Base-by-base conservation (phyloP, 495 filamentous ascomycete genomes). In the Hyaloscypha hepaticicola region DNA sequence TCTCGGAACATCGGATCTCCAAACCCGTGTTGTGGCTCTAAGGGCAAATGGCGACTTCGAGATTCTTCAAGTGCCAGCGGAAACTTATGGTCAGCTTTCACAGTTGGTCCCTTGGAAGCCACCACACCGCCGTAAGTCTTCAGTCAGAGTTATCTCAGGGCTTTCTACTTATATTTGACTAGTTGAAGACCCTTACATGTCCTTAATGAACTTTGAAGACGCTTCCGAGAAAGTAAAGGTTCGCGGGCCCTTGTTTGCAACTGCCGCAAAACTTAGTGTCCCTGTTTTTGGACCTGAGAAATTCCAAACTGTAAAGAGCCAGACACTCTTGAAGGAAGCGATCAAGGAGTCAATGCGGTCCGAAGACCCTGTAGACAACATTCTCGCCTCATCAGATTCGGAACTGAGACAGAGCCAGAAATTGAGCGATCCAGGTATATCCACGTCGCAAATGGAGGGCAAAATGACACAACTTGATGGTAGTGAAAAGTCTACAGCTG, bases 11-110 rank as follows among this genome's bases (percentile, higher is more conserved):
- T 81, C 81, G 1, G 77, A 83, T 9, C 76, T 87, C 49, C 87
- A 87, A 55, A 85, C 89, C 24, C 84, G 85, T 55, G 81, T 86
- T 34, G 77, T 96, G 65, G 86, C 88, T 5, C 76, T 93, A 19
- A 82, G 88, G 52, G 87, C 86, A 5, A 86, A 85, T 72, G 87
- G 89, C n/a, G 74, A 78, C 3, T 80, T 93, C 52, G 86, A 86
- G 19, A 83, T 93, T 25, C 66, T 90, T 8, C 84, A 85, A 60
- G 86, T 87, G 66, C 85, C 87, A 12, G 82, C 83, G 14, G 76
- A 74, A 64, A 81, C 82, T 11, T 76, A 80, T 0, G 75, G 78
- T 63, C 79, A 83, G 60, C 68, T 81, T 27, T 81, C 75, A 45
- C 77, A 82, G 58, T 65, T 85, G 34, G 28, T 72, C 22, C 66